Percentiles rank a stretch among this genome's conserved stretches.
Evolutionary conservation across 148 eudicot genomes (phyloP).

Genomic region (Tetragonia tetragonoides): DNA sequence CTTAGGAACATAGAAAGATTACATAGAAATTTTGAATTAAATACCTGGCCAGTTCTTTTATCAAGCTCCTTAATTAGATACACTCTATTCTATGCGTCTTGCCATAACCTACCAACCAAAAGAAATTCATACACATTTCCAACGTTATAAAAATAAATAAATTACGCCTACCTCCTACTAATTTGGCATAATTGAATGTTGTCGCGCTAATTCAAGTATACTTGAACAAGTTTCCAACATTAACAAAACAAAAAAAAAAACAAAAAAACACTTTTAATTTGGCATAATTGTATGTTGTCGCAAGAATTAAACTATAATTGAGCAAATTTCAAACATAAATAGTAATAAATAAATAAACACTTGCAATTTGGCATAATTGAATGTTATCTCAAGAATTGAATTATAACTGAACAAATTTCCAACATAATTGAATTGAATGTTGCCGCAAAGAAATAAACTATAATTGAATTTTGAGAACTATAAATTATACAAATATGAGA

Average conservation of each 20-base stretch:
- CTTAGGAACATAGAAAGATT: neutral
- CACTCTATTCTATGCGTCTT: conserved; percentile 72
- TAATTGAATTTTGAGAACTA: neutral
- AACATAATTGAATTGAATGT: no score
- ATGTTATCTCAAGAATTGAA: no score
- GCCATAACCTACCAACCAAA: conserved; percentile 62
- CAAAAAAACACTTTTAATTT: no score
- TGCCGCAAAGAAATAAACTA: neutral
- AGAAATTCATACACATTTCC: neutral
- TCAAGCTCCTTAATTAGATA: conserved; percentile 67
- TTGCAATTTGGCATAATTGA: no score
- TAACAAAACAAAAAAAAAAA: no score
- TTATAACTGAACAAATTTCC: no score
- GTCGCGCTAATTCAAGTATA: neutral
- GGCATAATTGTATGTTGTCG: neutral
- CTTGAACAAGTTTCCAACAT: no score
- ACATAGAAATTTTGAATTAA: neutral
- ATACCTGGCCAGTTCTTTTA: conserved; percentile 64
- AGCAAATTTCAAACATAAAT: no score
- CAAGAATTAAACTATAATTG: neutral
- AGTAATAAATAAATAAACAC: no score
- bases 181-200: neutral
- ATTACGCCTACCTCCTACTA: neutral
- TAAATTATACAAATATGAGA: neutral
- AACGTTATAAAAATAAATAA: conserved; percentile 13